Conservation (phyloP, 805 yeast genomes). For the Lipomyces mesembrius region DNA sequence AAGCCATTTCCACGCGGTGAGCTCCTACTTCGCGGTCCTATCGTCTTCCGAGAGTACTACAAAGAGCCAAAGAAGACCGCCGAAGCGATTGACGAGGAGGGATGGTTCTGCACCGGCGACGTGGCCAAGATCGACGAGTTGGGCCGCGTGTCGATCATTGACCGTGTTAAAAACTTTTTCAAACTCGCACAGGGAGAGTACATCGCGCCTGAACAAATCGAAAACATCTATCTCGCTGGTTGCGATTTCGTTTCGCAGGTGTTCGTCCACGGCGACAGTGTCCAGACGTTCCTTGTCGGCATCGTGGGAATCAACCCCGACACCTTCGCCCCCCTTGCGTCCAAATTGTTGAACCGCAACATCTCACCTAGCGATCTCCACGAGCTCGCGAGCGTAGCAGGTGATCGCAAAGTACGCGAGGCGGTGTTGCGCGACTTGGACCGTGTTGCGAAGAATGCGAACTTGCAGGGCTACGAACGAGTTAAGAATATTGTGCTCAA, state of each 20-base stretch:
- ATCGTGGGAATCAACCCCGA: constrained; percentile 64
- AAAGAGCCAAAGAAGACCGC: constrained; percentile 61
- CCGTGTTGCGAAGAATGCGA: constrained; percentile 44
- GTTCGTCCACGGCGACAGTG: constrained; percentile 68
- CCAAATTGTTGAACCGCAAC: constrained; percentile 39
- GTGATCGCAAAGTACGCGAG: constrained; percentile 48
- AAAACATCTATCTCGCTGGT: constrained; percentile 61
- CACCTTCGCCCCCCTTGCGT: constrained; percentile 46
- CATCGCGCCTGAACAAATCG: constrained; percentile 76
- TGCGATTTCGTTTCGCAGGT: constrained; percentile 59
- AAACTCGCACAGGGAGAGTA: constrained; percentile 70
- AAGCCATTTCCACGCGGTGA: constrained; percentile 62
- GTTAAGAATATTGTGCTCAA: constrained; percentile 58
- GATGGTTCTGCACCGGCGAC: constrained; percentile 53
- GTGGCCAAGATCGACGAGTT: constrained; percentile 57
- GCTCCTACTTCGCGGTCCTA: constrained; percentile 66
- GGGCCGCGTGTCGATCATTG: constrained; percentile 66
- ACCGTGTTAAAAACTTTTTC: constrained; percentile 79
- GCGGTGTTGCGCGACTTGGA: constrained; percentile 50
- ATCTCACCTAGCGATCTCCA: constrained; percentile 42
- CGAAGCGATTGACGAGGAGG: constrained; percentile 53
- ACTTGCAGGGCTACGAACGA: constrained; percentile 66
- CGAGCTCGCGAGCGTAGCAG: constrained; percentile 42
- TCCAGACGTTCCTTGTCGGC: constrained; percentile 61
- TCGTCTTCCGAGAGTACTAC: constrained; percentile 60